Conservation (phyloP, 257 asterid species). For the Petunia axillaris region DNA sequence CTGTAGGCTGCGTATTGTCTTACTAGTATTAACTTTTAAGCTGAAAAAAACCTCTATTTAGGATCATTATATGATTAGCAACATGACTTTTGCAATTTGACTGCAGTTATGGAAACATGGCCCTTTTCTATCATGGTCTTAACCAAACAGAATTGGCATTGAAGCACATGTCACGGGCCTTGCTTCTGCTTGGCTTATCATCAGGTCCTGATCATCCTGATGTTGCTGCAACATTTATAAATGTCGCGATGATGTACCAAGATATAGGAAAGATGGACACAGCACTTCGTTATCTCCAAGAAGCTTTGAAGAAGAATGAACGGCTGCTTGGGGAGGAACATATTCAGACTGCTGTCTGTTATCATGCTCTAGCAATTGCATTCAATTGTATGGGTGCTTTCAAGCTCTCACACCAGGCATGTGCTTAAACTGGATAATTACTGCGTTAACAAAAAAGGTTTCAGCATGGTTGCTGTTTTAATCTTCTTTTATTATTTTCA, state of each 20-base stretch:
- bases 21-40: background rate
- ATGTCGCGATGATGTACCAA: constrained; percentile 99
- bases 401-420: constrained; percentile 93
- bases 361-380: constrained; percentile 96
- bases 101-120: constrained; percentile 98
- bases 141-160: constrained; percentile 96
- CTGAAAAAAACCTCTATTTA: background rate
- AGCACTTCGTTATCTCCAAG: constrained; percentile 94
- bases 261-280: constrained; percentile 84
- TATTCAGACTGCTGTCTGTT: constrained; percentile 98
- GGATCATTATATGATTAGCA: background rate
- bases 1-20: constrained; percentile 1
- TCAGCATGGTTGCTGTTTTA: constrained; percentile 3
- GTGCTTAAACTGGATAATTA: constrained; percentile 20
- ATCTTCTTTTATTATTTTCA: constrained; percentile 17
- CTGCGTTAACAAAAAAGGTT: constrained; percentile 10
- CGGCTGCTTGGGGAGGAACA: constrained; percentile 89
- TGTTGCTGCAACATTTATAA: constrained; percentile 92
- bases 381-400: constrained; percentile 88
- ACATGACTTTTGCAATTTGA: background rate
- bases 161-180: constrained; percentile 91
- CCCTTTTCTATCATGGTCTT: constrained; percentile 92
- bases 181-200: constrained; percentile 73
- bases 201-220: constrained; percentile 99
- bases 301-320: constrained; percentile 87